Percentiles rank a stretch among this genome's conserved stretches.
phyloP scores from a whole-genome alignment of 169 alveolate species.

The Babesia microti region DNA sequence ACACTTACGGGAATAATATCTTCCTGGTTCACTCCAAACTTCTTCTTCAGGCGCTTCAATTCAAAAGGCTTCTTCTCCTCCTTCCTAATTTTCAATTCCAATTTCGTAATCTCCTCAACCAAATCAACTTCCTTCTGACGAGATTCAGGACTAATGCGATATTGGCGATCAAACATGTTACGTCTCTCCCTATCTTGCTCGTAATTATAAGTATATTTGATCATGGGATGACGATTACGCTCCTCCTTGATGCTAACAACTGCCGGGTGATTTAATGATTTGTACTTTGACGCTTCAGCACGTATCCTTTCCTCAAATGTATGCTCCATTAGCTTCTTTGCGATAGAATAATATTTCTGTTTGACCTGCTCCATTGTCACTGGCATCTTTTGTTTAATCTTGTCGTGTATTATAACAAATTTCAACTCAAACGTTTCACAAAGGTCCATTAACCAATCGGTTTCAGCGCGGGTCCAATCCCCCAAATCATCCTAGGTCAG shows the following conservation, averaged over 20 bases:
- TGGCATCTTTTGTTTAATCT: constrained; percentile 52
- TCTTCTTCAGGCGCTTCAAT: constrained; percentile 48
- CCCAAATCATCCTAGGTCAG: no score
- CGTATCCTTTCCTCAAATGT: constrained; percentile 62
- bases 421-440: constrained; percentile 71
- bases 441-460: constrained; percentile 65
- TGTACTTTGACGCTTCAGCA: constrained; percentile 57
- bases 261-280: constrained; percentile 57
- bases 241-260: constrained; percentile 61
- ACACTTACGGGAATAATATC: constrained; percentile 47
- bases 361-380: constrained; percentile 66
- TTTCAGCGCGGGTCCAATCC: constrained; percentile 77
- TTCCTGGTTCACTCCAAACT: constrained; percentile 43
- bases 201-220: constrained; percentile 61
- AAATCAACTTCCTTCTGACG: constrained; percentile 40
- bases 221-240: constrained; percentile 62
- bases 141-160: constrained; percentile 49
- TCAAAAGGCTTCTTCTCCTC: constrained; percentile 55
- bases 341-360: constrained; percentile 65
- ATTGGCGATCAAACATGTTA: constrained; percentile 51
- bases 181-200: constrained; percentile 70
- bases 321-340: constrained; percentile 65
- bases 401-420: constrained; percentile 65
- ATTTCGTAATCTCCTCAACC: constrained; percentile 49
- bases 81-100: constrained; percentile 44